Conservation (phyloP, 441 rosid species). For the Euphorbia corollata region DNA sequence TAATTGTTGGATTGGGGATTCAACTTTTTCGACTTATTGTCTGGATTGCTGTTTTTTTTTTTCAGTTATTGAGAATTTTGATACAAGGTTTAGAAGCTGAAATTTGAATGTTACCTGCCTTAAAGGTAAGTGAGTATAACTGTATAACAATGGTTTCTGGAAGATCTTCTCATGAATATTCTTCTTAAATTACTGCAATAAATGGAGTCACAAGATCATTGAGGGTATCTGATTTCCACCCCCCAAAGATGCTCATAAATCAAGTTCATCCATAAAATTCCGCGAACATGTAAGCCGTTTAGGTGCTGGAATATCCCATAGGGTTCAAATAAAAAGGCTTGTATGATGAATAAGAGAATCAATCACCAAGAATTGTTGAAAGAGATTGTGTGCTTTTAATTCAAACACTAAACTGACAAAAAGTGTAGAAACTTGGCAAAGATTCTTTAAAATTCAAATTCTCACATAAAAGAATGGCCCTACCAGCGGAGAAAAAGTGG, state of each 20-base stretch:
- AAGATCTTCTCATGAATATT: conserved; percentile 7
- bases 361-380: neutral
- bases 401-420: conserved; percentile 3
- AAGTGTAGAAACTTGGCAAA: neutral
- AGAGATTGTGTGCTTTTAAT: conserved; percentile 3
- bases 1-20: conserved; percentile 11
- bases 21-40: conserved; percentile 6
- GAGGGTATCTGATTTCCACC: neutral
- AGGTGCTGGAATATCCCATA: neutral
- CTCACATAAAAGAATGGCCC: neutral
- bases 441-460: neutral
- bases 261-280: neutral
- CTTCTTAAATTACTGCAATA: conserved; percentile 1
- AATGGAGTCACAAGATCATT: conserved; percentile 15
- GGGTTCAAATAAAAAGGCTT: neutral
- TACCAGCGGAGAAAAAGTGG: neutral
- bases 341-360: conserved; percentile 1
- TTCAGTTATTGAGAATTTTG: conserved; percentile 14
- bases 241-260: conserved; percentile 3
- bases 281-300: neutral
- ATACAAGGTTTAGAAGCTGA: conserved; percentile 10
- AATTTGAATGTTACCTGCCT: conserved; percentile 7
- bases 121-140: neutral
- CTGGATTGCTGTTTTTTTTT: conserved; percentile 9
- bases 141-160: neutral